A percentile compares a stretch with the other conserved stretches of the same genome.
phyloP scores from a whole-genome alignment of 2,329 filamentous ascomycete genomes.

The Parasarocladium wereldwijsianum region DNA sequence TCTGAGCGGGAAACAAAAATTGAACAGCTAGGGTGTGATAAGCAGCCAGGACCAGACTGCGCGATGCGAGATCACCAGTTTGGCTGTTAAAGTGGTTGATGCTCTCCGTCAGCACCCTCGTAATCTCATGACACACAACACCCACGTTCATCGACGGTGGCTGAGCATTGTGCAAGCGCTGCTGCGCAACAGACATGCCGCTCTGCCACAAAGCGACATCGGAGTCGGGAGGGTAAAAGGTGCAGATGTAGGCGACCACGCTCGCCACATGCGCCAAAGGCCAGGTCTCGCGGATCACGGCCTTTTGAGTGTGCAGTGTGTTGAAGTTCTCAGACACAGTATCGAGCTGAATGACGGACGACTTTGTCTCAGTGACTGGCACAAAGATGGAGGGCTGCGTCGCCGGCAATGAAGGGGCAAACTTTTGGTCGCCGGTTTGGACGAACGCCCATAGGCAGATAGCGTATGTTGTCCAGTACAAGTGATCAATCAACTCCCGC shows the following conservation, averaged over 20 bases:
- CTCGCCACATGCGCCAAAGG: slow-evolving; percentile 18
- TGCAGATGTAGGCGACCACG: slow-evolving; percentile 16
- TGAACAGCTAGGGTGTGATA: slow-evolving; percentile 20
- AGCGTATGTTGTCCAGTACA: slow-evolving; percentile 24
- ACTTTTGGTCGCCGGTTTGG: slow-evolving; percentile 16
- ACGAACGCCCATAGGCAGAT: slow-evolving; percentile 23
- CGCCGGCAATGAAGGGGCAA: slow-evolving; percentile 11
- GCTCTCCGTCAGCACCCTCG: slow-evolving; percentile 12
- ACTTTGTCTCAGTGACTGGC: slow-evolving; percentile 14
- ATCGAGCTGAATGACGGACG: slow-evolving; percentile 17
- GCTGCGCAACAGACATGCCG: slow-evolving; percentile 9
- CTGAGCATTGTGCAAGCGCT: slow-evolving; percentile 7
- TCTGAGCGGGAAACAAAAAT: slow-evolving; percentile 15
- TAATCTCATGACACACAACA: slow-evolving; percentile 14
- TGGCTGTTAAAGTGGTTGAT: slow-evolving; percentile 11
- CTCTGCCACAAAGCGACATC: slow-evolving; percentile 10
- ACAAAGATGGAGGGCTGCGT: slow-evolving; percentile 14
- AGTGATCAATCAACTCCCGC: slow-evolving; percentile 21
- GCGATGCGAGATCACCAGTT: slow-evolving; percentile 11
- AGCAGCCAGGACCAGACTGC: slow-evolving; percentile 14
- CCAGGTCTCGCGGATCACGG: slow-evolving; percentile 19
- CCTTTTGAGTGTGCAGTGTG: slow-evolving; percentile 19
- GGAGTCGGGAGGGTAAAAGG: slow-evolving; percentile 10
- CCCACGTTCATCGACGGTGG: slow-evolving; percentile 8
- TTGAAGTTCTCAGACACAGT: slow-evolving; percentile 21